Evolutionary conservation across 2,329 filamentous ascomycete genomes (phyloP).

Genomic region (Fusarium scirpi): DNA sequence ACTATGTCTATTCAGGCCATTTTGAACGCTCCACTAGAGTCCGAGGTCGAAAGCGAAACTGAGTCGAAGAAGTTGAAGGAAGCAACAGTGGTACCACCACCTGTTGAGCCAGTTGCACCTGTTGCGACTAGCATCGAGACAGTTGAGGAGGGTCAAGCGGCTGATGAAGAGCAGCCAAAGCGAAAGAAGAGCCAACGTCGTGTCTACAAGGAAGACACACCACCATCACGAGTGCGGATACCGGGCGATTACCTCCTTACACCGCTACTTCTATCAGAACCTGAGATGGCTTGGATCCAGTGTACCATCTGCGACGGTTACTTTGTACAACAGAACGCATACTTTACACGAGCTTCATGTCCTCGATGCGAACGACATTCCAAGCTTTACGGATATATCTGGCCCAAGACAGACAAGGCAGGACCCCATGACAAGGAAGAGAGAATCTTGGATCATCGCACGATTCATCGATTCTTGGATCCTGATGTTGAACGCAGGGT

Average conservation of each 20-base stretch:
- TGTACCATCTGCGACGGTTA: slow-evolving; percentile 85
- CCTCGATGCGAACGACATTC: slow-evolving; percentile 95
- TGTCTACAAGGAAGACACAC: slow-evolving; percentile 51
- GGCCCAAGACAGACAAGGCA: slow-evolving; percentile 92
- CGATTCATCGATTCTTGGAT: slow-evolving; percentile 84
- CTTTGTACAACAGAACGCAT: slow-evolving; percentile 91
- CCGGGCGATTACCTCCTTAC: slow-evolving; percentile 89
- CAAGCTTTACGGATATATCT: slow-evolving; percentile 93
- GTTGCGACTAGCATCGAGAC: slow-evolving; percentile 45
- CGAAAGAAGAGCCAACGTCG: slow-evolving; percentile 53
- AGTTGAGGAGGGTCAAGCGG: slow-evolving; percentile 31
- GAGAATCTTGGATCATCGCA: slow-evolving; percentile 84
- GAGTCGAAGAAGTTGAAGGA: slow-evolving; percentile 31
- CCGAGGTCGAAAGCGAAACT: slow-evolving; percentile 27
- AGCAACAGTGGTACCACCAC: slow-evolving; percentile 14
- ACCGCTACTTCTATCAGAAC: slow-evolving; percentile 77
- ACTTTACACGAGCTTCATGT: slow-evolving; percentile 86
- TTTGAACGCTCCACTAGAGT: slow-evolving; percentile 46
- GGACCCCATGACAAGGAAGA: slow-evolving; percentile 79
- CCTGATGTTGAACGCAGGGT: slow-evolving; percentile 73
- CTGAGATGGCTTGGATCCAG: slow-evolving; percentile 84
- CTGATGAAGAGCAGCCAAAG: slow-evolving; percentile 43
- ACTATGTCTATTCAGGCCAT: slow-evolving; percentile 53
- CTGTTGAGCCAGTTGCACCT: slow-evolving; percentile 32
- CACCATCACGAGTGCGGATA: slow-evolving; percentile 59